phyloP scores from a whole-genome alignment of 345 rosid genomes.

The Pugionium cornutum region DNA sequence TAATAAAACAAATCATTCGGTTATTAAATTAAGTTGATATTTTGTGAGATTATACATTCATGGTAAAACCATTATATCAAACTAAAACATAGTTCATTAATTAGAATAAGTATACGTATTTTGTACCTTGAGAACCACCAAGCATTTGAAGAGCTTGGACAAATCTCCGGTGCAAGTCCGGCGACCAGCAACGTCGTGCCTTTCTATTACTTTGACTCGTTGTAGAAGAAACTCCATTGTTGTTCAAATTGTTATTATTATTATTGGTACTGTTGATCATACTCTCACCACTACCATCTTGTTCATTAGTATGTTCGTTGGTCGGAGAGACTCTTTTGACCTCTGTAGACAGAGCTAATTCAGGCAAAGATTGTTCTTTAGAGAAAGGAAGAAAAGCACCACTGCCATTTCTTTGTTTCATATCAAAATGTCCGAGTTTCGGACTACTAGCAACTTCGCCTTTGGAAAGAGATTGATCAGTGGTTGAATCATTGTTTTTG shows the following conservation, averaged over 20 bases:
- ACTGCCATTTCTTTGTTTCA: conserved; percentile 53
- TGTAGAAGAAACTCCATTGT: conserved; percentile 31
- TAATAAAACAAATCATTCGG: too few relatives aligned
- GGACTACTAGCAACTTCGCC: conserved; percentile 49
- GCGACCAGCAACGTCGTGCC: conserved; percentile 12
- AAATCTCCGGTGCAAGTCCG: too few relatives aligned
- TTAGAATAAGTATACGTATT: background rate
- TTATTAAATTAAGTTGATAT: background rate
- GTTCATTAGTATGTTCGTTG: conserved; percentile 28
- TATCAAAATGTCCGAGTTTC: conserved; percentile 54
- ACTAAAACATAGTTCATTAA: background rate
- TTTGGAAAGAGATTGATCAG: conserved; percentile 31
- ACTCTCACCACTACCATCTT: conserved; percentile 30
- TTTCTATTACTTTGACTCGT: conserved; percentile 69
- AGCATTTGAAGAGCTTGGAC: conserved; percentile 62
- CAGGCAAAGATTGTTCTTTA: conserved; percentile 51
- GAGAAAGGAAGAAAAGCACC: too few relatives aligned
- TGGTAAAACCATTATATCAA: background rate
- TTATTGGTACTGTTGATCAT: conserved; percentile 28
- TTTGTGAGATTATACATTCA: background rate
- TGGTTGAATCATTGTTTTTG: conserved; percentile 35
- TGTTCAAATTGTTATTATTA: conserved; percentile 24
- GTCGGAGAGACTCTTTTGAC: conserved; percentile 51
- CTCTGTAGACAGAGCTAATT: conserved; percentile 67
- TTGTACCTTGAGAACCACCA: conserved; percentile 96